Evolutionary conservation across 495 filamentous ascomycete species (phyloP), one percentile per base, ranked within the genome.

Genomic region (Penicillium arizonense): DNA sequence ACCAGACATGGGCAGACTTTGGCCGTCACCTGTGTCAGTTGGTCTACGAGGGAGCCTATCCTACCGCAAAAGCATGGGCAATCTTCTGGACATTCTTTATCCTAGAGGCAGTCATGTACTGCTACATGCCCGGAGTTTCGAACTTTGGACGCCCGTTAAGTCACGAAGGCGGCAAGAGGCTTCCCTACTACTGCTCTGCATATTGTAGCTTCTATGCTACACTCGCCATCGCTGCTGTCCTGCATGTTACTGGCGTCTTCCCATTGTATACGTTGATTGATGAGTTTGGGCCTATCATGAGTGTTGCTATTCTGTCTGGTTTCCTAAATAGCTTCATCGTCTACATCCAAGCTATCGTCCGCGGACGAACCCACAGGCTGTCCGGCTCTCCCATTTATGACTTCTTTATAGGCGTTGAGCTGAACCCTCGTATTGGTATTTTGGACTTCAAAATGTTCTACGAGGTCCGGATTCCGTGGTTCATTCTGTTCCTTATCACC

Each of bases 391-490:
- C 82, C 38, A 74, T 97, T 57, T 97, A 97, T 71, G 93, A 98
- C 72, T 97, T 96, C 76, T 98, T 96, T 77, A 96, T 98, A 91
- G 93, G 93, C 44, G 91, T 93, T 33, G 93, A 98, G 75, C 75
- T 98, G 44, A 96, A 98, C 70, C 93, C 93, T 10, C 80, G 93
- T 33, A 92, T 96, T 64, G 85, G 85, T 26, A 86, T 90, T 63
- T 75, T 97, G 48, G 93, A 97, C 67, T 88, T 96, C 74, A 97
- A 97, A 79, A 97, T 97, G 93, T 96, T 97, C 74, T 94, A 91
- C 60, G 93, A 97, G 70, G 91, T 97, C 53, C 87, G 93, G 48
- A 80, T 97, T 39, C 93, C 93, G 14, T 97, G 93, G 93, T 97
- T 84, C 69, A 94, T 96, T 44, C 78, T 97, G 4, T 88, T 96